Base-by-base conservation (phyloP, 2,329 filamentous ascomycete species). In the Aspergillus ruber region DNA sequence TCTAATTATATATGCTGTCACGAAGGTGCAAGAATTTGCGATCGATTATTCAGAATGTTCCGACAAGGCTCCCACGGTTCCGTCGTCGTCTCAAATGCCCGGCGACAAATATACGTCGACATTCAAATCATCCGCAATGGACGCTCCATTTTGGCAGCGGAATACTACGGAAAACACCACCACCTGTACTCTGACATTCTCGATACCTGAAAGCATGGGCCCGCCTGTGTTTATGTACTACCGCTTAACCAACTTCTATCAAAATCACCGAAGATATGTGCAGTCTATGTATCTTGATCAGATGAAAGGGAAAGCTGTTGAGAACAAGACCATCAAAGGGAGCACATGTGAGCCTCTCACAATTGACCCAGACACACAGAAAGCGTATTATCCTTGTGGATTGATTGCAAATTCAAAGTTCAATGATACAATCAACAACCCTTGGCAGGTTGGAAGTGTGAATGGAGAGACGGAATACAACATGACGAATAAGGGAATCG, bases 181-280 rank as follows among this genome's bases (percentile, higher is more conserved):
- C 9, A 66, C 76, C 20, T 98, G 93, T 77, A 79, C 79, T 27
- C 70, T 98, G 47, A 77, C 82, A 52, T 95, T 97, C 70, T 75
- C 80, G 32, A 83, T 96, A 7, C 88, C 89, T 1, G 84, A 91
- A 59, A 74, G 83, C 49, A 84, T 98, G 69, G 77, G 79, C 3
- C 81, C 90, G 1, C 90, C 91, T 0, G 87, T 98, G 9, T 80
- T 91, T 51, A 83, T 97, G 69, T 98, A 96, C 75, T 98, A 98
- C 70, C 86, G 86, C 57, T 83, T 98, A 53, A 91, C 89, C 49
- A 95, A 97, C 72, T 98, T 98, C 74, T 97, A 97, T 74, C 93
- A 98, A 71, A 98, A 98, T 66, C 93, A 98, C 66, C 86, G 93
- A 56, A 85, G 91, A 68, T 98, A 98, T 59, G 93, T 96, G 51